Evolutionary conservation across 2,329 filamentous ascomycete species (phyloP), one percentile per base, ranked within the genome.

Genomic region (Cercospora sp.): DNA sequence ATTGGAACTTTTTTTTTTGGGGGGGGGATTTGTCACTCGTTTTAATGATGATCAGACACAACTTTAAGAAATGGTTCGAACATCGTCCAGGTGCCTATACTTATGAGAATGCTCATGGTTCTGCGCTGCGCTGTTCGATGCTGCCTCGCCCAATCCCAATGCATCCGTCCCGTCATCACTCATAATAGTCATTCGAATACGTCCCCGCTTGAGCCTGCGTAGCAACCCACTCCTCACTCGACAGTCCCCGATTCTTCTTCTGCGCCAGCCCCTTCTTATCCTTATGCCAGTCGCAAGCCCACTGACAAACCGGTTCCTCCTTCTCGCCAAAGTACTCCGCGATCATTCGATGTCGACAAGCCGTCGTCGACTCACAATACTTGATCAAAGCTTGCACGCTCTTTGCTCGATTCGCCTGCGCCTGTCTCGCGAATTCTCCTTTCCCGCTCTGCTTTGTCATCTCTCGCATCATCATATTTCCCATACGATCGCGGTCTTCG

Each of bases 401-500:
- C 74, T 80, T 79, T 9, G 76, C 79, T 1, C 83, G 76, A 45
- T 80, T 78, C 48, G 78, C 67, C 66, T 80, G 75, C 63, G 81
- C 79, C 2, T 64, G 51, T 16, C 23, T 18, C 63, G 78, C 76
- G 58, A 83, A 79, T 62, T 69, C 72, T n/a, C 74, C 74, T 30
- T 73, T 71, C 28, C 72, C 71, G 20, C 75, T 76, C 57, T 73
- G 69, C 51, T 76, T 77, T 28, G 79, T 79, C 76, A 80, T 67
- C 77, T 81, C 66, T 72, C 77, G 69, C 84, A 77, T 74, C 73
- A 89, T 81, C 65, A 86, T 83, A 28, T 80, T 80, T 9, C 85
- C 87, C 9, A 91, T 88, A 1, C 93, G 87, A 75, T 97, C 91
- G 28, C 92, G 85, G 76, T 97, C 94, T 78, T 96, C 92, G 12